Evolutionary conservation across 1,284 basidiomycete species (phyloP), one percentile per base, ranked within the genome.

Genomic region (Chondrostereum purpureum): DNA sequence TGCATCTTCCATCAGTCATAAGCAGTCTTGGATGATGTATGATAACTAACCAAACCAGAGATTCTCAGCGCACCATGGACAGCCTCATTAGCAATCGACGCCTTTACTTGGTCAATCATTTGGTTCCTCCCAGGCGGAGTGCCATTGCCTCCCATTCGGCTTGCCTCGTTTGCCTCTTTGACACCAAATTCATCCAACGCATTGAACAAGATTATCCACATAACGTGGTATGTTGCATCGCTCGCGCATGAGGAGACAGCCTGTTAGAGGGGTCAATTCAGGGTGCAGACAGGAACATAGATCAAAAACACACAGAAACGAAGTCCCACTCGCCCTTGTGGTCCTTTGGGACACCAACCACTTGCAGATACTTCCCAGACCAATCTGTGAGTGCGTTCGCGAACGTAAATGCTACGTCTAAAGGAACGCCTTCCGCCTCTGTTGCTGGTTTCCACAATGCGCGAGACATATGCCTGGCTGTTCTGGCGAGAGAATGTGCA

Each of bases 281-380:
- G 22, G 17, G 16, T 10, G 16, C n/a, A n/a, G n/a, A 24, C 8
- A 31, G 27, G 27, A 41, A 36, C 31, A 16, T 2, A n/a, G n/a
- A n/a, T n/a, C n/a, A n/a, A n/a, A n/a, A n/a, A 69, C 82, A 57
- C 56, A 88, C 91, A 37, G 86, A 84, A 24, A 92, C 80, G 57
- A 95, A 96, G 57, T 92, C 89, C 92, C 92, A 94, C 49, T 84
- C 78, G 2, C 79, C 76, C 42, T 86, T 83, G 64, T 90, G 88
- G 57, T 86, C 83, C 45, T 76, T 78, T 2, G 92, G 92, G 19
- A 94, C 88, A 13, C 92, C 91, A 16, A 94, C 87, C 43, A 76
- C 73, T 24, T 74, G 72, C 16, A 95, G 75, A 57, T 86, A 85
- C 31, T 80, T 69, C 19, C 83, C 80, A 44, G 85, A 74, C 92